Evolutionary conservation across 257 asterid species (phyloP), one percentile per base, ranked within the genome.

Genomic region (Agastache rugosa): DNA sequence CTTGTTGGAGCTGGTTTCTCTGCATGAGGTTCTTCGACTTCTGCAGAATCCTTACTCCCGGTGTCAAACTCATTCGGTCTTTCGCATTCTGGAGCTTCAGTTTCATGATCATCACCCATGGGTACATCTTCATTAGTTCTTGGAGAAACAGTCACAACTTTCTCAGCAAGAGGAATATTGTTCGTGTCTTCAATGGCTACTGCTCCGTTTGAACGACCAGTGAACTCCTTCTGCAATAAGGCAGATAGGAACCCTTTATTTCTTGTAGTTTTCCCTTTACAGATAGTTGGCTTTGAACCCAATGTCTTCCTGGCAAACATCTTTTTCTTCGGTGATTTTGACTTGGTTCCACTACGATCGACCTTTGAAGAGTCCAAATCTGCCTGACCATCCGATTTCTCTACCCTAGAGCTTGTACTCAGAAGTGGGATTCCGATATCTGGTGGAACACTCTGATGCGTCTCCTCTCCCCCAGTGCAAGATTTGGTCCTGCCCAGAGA

Each of bases 281-380:
- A 63, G 35, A 73, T 31, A 51, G 76, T 71, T 48, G 85, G 85
- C 74, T 81, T 81, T 23, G 93, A 82, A 44, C 88, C 93, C 81
- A 81, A 63, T 31, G 87, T 83, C 80, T 87, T 90, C 80, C 71
- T 87, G 45, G 81, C 78, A 73, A 82, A 80, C 78, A 72, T 70
- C 80, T 85, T 89, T 72, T 63, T 78, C 83, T 76, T 77, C 31
- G 34, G 75, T 42, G 88, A 77, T 76, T 86, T 88, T 27, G 77
- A 42, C 69, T 51, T 73, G 45, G 78, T 39, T 39, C 62, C 83
- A 22, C 74, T 35, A 35, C 48, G 62, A 77, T 69, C 90, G 7
- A 53, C 81, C 60, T 74, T 71, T 45, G 86, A 72, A 71, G 70
- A 16, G 44, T 80, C 76, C 62, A 77, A 27, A 34, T 81, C 84